Evolutionary conservation across 179 eudicot genomes (phyloP).

Genomic region (Camellia oleifera): DNA sequence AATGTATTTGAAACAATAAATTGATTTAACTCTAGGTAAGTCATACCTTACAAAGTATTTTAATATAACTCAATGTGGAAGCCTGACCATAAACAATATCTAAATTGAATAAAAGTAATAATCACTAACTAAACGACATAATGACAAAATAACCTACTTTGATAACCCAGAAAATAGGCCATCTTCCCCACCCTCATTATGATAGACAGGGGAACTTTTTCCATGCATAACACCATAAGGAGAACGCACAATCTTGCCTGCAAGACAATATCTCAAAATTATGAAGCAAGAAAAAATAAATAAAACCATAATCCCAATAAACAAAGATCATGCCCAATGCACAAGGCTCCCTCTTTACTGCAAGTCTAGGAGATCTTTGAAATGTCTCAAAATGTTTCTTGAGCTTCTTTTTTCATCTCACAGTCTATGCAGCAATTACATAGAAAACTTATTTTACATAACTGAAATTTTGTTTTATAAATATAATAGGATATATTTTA

Average conservation of each 20-base stretch:
- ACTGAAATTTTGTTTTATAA: neutral
- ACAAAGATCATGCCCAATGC: neutral
- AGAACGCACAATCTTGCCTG: constrained; percentile 91
- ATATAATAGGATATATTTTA: neutral
- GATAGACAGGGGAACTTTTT: constrained; percentile 83
- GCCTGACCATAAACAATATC: neutral
- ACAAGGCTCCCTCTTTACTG: neutral
- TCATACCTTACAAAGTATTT: neutral
- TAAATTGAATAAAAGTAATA: neutral
- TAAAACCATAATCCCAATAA: neutral
- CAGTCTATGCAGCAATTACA: neutral
- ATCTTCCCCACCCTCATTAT: constrained; percentile 69
- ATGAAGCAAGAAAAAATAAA: constrained; percentile 9
- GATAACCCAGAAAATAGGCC: constrained; percentile 88
- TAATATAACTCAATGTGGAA: neutral
- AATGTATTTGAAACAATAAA: neutral
- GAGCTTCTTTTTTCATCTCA: neutral
- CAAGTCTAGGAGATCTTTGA: neutral
- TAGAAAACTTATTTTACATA: neutral
- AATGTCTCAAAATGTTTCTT: neutral
- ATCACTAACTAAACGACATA: neutral
- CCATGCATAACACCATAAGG: constrained; percentile 97
- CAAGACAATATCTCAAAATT: constrained; percentile 19
- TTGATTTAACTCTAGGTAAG: neutral
- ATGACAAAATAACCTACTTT: constrained; percentile 54